Conservation (phyloP, 2,329 filamentous ascomycete species). For the Ophioceras dolichostomum region DNA sequence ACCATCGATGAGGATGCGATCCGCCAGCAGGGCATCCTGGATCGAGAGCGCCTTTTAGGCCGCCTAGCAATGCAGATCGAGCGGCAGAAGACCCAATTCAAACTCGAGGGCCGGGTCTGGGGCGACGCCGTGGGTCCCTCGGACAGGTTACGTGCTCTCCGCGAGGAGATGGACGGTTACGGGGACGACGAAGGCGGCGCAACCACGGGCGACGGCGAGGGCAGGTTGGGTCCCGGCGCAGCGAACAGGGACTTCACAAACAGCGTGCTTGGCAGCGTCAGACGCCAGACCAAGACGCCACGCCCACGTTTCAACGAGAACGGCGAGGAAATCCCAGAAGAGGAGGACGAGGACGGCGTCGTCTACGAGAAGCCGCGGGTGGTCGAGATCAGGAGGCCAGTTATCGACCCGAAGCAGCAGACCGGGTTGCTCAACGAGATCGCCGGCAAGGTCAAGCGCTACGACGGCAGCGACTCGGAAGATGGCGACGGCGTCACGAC, state of each 20-base stretch:
- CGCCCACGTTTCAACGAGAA: conserved; percentile 37
- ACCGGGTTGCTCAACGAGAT: conserved; percentile 59
- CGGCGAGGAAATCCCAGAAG: conserved; percentile 34
- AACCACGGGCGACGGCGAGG: conserved; percentile 26
- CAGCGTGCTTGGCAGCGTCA: conserved; percentile 62
- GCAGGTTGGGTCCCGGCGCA: conserved; percentile 28
- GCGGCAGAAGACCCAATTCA: conserved; percentile 93
- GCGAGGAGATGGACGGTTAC: conserved; percentile 79
- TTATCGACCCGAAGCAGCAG: conserved; percentile 51
- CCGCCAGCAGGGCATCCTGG: conserved; percentile 83
- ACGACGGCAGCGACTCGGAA: conserved; percentile 63
- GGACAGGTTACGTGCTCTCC: conserved; percentile 79
- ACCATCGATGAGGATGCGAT: conserved; percentile 50
- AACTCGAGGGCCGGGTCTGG: conserved; percentile 89
- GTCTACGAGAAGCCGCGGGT: conserved; percentile 70
- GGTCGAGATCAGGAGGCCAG: conserved; percentile 65
- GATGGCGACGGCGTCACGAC: conserved; percentile 57
- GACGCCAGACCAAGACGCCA: conserved; percentile 43
- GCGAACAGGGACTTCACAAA: conserved; percentile 54
- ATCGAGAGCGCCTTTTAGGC: conserved; percentile 85
- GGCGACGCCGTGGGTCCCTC: conserved; percentile 72
- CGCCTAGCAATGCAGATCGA: conserved; percentile 91
- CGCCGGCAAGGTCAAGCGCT: conserved; percentile 59
- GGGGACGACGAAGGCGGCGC: conserved; percentile 26
- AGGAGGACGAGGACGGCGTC: conserved; percentile 45